Base-by-base conservation (phyloP, 495 filamentous ascomycete genomes). In the Aspergillus egyptiacus region DNA sequence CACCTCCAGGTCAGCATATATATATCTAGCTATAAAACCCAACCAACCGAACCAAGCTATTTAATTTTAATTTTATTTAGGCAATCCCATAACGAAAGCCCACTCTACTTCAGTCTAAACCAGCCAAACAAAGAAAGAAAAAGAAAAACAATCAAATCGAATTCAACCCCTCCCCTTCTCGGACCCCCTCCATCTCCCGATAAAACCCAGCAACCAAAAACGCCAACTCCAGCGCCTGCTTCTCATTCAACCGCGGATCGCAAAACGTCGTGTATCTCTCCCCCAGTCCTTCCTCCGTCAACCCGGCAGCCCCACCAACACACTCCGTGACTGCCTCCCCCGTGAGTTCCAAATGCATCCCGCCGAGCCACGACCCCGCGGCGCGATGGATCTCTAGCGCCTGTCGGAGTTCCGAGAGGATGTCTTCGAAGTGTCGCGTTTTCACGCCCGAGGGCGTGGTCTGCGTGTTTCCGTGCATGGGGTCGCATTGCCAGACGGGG, bases 281-380 rank as follows among this genome's bases (percentile, higher is more conserved):
- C 4, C 80, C 80, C 30, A 98, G 71, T 47, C 95, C 91, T 50
- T 91, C 87, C 62, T 96, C 93, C 5, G 76, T 85, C 53, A 96
- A 71, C 0, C 87, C 87, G 59, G 86, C 88, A 42, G 88, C 91
- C 18, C 94, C 93, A 48, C 94, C 93, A 0, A 91, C 77, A 62
- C 93, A 98, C 72, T 98, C 93, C 4, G 93, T 98, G 14, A 98
- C 93, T 22, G 89, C 86, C 51, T 98, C 93, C 10, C 93, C 93
- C 0, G 93, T 98, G 20, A 97, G 65, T 66, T 98, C 93, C 14
- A 98, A 72, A 69, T 98, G 93, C 59, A 97, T 87, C 42, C 93
- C 93, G 47, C 94, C 94, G 0, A 98, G 78, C 62, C 87, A 89
- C 41, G 84, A 89, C 24, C 84, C 81, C 20, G 87, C 73, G 43